Base-by-base conservation (phyloP, 139 green algal genomes). In the Marvania coccoides region DNA sequence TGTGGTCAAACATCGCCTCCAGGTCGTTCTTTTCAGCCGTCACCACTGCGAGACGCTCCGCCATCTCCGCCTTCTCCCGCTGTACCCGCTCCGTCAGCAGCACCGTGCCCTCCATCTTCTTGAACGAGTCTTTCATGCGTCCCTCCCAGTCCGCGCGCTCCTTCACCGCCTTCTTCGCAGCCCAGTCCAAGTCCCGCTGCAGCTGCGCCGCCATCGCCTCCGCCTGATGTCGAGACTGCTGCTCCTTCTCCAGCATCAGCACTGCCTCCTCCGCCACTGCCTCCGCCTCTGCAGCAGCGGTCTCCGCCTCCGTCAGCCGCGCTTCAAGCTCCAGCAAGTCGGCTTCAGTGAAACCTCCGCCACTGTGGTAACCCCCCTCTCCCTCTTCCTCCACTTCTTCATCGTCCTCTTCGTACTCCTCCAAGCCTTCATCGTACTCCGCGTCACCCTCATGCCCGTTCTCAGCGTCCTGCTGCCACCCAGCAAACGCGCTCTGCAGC, bases 131-230 rank as follows among this genome's bases (percentile, higher is more conserved):
- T 13, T 54, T 59, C 29, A 65, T 65, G 35, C 48, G 34, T 65
- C 9, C 33, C 15, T 77, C 71, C 71, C 71, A 77, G 36, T 73
- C 71, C 2, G 55, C 56, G 24, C 64, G 40, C 35, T 61, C 39
- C 45, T 77, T 77, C 15, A 48, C 56, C 35, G 61, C 63, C 36
- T 71, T 65, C 53, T 73, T 65, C 42, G 71, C 35, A 14, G 47
- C 30, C 63, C 63, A 77, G 6, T 64, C 51, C 5, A 6, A 30
- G 37, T 35, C 48, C 13, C 19, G 28, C 29, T 35, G 24, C 7
- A 58, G 5, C 19, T 64, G 6, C 13, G 42, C 40, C 2, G 40
- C 7, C 53, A 61, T 47, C 19, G 34, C 24, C 56, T 33, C 12
- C 63, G 28, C 19, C 39, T 46, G n/a, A n/a, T 35, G 33, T 40